A percentile compares a stretch with the other conserved stretches of the same genome.
phyloP scores from a whole-genome alignment of 176 grass and related monocot genomes.

The Carex littledalei region DNA sequence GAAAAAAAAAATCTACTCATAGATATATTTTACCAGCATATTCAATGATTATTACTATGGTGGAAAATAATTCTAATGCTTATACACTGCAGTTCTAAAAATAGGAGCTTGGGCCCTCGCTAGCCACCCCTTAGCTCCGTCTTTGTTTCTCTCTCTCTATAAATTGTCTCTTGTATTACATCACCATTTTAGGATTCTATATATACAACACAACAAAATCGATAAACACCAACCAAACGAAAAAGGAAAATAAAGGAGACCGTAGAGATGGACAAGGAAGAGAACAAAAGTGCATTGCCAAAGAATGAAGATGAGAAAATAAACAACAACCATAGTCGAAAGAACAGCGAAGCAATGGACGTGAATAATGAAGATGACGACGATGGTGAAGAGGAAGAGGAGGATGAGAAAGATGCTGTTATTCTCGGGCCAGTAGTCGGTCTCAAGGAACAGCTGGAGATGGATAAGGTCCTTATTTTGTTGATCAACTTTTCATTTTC shows the following conservation, averaged over 20 bases:
- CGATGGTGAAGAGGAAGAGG: conserved; percentile 52
- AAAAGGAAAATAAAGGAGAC: background rate
- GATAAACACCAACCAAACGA: background rate
- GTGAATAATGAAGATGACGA: conserved; percentile 33
- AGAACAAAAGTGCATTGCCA: background rate
- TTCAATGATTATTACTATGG: background rate
- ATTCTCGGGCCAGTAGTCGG: conserved; percentile 64
- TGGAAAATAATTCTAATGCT: background rate
- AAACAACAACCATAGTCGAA: conserved; percentile 10
- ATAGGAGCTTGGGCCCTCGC: background rate
- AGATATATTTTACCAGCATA: background rate
- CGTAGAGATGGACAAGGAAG: background rate
- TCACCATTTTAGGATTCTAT: conserved; percentile 3
- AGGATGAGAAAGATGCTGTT: conserved; percentile 43
- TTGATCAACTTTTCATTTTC: background rate
- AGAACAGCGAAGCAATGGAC: background rate
- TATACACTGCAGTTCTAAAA: background rate
- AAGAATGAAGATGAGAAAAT: conserved; percentile 42
- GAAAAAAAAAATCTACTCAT: background rate
- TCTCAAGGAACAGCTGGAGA: conserved; percentile 87
- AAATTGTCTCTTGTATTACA: background rate
- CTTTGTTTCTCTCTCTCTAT: conserved; percentile 8
- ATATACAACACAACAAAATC: background rate
- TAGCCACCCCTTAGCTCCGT: background rate
- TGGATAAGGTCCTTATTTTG: conserved; percentile 52